These are phyloP conservation scores for Noccaea caerulescens DNA, from an alignment of 345 rosid species.

Conservation along the genomic window DNA sequence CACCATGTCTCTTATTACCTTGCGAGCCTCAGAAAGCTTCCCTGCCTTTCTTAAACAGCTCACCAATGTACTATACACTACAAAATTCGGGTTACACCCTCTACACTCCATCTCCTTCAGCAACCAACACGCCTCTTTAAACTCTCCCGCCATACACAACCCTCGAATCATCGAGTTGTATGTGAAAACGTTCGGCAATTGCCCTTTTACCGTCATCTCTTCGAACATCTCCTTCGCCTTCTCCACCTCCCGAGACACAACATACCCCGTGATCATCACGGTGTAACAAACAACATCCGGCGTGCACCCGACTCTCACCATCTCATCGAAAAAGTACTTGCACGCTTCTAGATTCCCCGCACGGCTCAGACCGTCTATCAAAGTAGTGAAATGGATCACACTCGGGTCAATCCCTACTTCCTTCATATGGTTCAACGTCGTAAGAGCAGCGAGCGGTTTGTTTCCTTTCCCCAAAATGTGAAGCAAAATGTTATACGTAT, in stretches of 20 bases:
- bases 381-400: constrained; percentile 77
- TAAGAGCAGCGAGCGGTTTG: constrained; percentile 78
- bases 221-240: constrained; percentile 67
- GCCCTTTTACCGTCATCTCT: constrained; percentile 67
- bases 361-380: constrained; percentile 90
- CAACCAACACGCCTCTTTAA: constrained; percentile 70
- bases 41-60: constrained; percentile 75
- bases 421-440: constrained; percentile 80
- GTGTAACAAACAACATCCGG: constrained; percentile 91
- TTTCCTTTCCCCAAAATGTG: constrained; percentile 86
- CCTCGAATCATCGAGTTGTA: constrained; percentile 91
- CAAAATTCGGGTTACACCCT: constrained; percentile 84
- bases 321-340: constrained; percentile 73
- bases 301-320: constrained; percentile 61
- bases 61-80: constrained; percentile 82
- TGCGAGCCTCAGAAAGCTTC: constrained; percentile 69
- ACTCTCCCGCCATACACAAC: constrained; percentile 70
- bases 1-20: constrained; percentile 69
- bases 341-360: constrained; percentile 88
- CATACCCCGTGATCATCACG: constrained; percentile 77
- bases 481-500: constrained; percentile 80
- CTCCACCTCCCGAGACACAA: constrained; percentile 67
- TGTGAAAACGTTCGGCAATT: constrained; percentile 80
- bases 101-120: constrained; percentile 83
- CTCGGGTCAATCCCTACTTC: constrained; percentile 67